Conservation (phyloP, 1,284 basidiomycete genomes). For the Phenoliferia sp. region DNA sequence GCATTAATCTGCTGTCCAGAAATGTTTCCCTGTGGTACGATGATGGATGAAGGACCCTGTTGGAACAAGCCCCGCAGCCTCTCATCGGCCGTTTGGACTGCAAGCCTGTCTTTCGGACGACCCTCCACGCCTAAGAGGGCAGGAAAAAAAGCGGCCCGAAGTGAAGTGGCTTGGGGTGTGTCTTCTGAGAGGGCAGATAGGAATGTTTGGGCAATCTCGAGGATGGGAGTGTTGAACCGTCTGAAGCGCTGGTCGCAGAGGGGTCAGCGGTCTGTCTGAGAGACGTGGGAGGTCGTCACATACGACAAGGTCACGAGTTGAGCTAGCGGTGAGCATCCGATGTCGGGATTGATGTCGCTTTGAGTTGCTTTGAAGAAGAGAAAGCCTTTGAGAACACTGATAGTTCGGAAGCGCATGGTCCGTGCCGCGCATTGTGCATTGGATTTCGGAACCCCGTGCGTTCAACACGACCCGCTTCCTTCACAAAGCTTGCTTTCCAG, state of each 20-base stretch:
- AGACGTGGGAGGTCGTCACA: neutral
- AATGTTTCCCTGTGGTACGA: constrained; percentile 13
- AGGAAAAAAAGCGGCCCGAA: constrained; percentile 22
- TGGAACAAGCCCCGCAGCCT: constrained; percentile 5
- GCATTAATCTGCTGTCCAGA: constrained; percentile 1
- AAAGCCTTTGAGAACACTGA: too few species aligned
- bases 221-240: constrained; percentile 11
- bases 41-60: constrained; percentile 3
- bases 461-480: too few species aligned
- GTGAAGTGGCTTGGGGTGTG: neutral
- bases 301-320: constrained; percentile 19
- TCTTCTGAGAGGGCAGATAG: constrained; percentile 12
- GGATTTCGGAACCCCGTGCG: too few species aligned
- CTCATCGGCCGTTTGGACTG: neutral
- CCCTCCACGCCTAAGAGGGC: constrained; percentile 10
- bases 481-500: too few species aligned
- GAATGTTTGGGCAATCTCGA: constrained; percentile 8
- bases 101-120: neutral
- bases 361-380: too few species aligned
- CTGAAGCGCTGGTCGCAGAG: constrained; percentile 9
- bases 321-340: neutral
- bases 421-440: too few species aligned
- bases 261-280: neutral
- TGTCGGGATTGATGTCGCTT: too few species aligned
- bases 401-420: too few species aligned